Conservation (phyloP, 1,284 basidiomycete species). For the Tetrapyrgos nigripes region DNA sequence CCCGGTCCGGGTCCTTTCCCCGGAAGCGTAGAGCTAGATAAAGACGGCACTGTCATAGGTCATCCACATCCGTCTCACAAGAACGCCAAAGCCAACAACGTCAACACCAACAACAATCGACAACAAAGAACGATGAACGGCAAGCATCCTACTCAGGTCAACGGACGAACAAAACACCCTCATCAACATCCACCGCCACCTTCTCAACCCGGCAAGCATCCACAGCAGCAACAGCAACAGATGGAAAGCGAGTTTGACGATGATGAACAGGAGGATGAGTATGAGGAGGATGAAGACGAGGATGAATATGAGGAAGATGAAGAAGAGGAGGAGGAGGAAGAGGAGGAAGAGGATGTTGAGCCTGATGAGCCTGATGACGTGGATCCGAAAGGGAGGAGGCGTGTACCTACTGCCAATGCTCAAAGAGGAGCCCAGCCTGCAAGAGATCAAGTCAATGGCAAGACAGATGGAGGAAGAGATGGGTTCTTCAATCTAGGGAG, state of each 20-base stretch:
- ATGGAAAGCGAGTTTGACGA: conserved; percentile 71
- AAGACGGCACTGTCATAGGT: conserved; percentile 84
- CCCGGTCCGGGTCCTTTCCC: conserved; percentile 98
- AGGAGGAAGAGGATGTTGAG: conserved; percentile 35
- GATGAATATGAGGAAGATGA: conserved; percentile 73
- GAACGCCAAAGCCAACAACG: conserved; percentile 19
- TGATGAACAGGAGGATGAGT: conserved; percentile 47
- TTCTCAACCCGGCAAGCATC: conserved; percentile 29
- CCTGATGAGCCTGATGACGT: conserved; percentile 10
- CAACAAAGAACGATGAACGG: conserved; percentile 20
- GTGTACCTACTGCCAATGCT: conserved; percentile 16
- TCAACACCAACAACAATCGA: conserved; percentile 25
- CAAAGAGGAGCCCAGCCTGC: conserved; percentile 28
- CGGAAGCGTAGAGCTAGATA: conserved; percentile 95
- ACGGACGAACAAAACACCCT: conserved; percentile 56
- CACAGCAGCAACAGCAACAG: conserved; percentile 30
- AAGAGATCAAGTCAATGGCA: conserved; percentile 39
- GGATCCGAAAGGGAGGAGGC: conserved; percentile 15
- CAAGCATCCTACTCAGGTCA: conserved; percentile 31
- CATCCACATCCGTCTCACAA: conserved; percentile 51
- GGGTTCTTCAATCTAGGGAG: conserved; percentile 83
- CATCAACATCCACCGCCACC: conserved; percentile 28
- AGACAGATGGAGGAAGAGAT: conserved; percentile 49
- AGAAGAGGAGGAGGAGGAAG: conserved; percentile 52
- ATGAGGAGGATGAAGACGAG: conserved; percentile 67